Conservation (phyloP, 2,329 filamentous ascomycete genomes). For the Neodidymelliopsis sp. region DNA sequence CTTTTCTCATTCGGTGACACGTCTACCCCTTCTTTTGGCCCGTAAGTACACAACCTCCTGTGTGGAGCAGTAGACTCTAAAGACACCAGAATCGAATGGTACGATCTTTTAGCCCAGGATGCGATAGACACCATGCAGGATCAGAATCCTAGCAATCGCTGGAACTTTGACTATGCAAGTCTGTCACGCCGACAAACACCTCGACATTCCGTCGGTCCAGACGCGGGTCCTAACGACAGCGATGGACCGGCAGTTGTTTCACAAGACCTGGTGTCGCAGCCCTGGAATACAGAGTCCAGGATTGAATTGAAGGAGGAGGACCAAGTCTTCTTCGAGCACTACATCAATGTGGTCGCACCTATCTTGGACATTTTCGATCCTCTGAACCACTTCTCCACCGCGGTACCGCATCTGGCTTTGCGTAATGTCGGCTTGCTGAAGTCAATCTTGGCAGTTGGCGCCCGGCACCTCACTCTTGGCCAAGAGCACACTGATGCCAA, state of each 20-base stretch:
- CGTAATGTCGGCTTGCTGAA: conserved; percentile 66
- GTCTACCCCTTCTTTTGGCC: conserved; percentile 51
- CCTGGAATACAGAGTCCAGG: conserved; percentile 33
- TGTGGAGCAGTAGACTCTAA: neutral
- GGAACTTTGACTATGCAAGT: conserved; percentile 53
- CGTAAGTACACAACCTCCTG: conserved; percentile 23
- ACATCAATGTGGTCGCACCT: conserved; percentile 46
- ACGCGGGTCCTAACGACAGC: conserved; percentile 7
- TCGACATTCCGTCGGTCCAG: conserved; percentile 40
- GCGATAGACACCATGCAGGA: conserved; percentile 45
- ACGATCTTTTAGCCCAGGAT: conserved; percentile 56
- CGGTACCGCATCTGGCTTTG: conserved; percentile 50
- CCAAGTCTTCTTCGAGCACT: conserved; percentile 49
- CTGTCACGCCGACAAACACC: conserved; percentile 51
- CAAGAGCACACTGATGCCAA: conserved; percentile 25
- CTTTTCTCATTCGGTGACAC: conserved; percentile 36
- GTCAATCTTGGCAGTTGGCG: conserved; percentile 63
- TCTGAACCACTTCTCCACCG: conserved; percentile 46
- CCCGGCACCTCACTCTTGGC: conserved; percentile 58
- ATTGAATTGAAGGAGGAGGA: conserved; percentile 47
- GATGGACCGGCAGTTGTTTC: conserved; percentile 11
- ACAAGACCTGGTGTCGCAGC: conserved; percentile 22
- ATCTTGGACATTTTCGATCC: conserved; percentile 57
- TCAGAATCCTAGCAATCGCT: conserved; percentile 43
- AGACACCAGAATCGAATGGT: conserved; percentile 51